Percentiles rank a stretch among this genome's conserved stretches.
Evolutionary conservation across 257 asterid genomes (phyloP).

Genomic region (Thymus quinquecostatus): DNA sequence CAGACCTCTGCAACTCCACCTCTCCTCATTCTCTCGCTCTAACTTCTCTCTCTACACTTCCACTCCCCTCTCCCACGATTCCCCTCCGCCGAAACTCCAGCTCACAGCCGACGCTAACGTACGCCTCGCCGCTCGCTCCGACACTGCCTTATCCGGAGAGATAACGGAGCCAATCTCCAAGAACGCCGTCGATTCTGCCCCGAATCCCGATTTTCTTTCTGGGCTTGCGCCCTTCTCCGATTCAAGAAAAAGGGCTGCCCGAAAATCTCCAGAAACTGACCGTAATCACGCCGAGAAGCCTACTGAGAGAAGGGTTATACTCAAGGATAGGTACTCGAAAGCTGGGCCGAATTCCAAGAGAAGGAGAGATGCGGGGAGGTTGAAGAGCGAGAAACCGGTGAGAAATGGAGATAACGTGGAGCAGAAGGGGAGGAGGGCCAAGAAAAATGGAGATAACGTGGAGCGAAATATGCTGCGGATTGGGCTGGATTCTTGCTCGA

Average conservation of each 20-base stretch:
- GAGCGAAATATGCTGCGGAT: constrained; percentile 48
- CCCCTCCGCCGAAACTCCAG: constrained; percentile 30
- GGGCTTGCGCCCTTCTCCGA: constrained; percentile 47
- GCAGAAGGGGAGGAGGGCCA: constrained; percentile 42
- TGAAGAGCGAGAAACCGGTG: constrained; percentile 28
- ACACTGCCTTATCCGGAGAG: constrained; percentile 33
- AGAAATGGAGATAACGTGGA: constrained; percentile 27
- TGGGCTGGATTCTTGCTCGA: constrained; percentile 81
- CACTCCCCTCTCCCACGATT: constrained; percentile 43
- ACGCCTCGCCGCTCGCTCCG: constrained; percentile 44
- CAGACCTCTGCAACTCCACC: constrained; percentile 46
- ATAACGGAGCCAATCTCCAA: not conserved
- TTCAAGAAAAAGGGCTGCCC: constrained; percentile 26
- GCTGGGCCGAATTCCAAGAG: constrained; percentile 34
- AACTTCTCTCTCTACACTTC: constrained; percentile 43
- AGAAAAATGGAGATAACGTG: constrained; percentile 48
- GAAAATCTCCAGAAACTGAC: constrained; percentile 27
- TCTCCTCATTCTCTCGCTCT: constrained; percentile 50
- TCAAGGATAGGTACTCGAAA: constrained; percentile 54
- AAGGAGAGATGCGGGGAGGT: constrained; percentile 35
- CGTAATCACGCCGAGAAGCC: constrained; percentile 28
- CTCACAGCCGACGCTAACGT: constrained; percentile 32
- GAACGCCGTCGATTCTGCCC: not conserved
- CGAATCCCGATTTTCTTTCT: constrained; percentile 38
- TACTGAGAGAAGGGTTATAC: constrained; percentile 45